These are phyloP conservation scores for Torulaspora microellipsoides DNA, from an alignment of 805 yeast genomes.

Conservation along the genomic window DNA sequence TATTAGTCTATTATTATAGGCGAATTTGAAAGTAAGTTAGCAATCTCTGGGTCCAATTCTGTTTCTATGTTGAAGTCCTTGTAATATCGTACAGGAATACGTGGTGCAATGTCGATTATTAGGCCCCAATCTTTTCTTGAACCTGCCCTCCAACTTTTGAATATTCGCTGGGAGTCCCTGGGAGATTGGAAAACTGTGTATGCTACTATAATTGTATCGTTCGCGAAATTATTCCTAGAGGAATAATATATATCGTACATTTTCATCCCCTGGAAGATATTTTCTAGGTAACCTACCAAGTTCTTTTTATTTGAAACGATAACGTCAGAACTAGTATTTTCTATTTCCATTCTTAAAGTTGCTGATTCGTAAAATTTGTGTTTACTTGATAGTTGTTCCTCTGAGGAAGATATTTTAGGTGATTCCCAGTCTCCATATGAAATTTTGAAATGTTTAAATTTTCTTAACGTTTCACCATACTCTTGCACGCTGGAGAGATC, in stretches of 20 bases:
- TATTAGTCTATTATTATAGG: slow-evolving; percentile 6
- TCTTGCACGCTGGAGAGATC: slow-evolving; percentile 16
- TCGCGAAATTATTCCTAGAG: slow-evolving; percentile 15
- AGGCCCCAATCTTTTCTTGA: slow-evolving; percentile 2
- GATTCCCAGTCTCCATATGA: slow-evolving; percentile 28
- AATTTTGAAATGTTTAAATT: slow-evolving; percentile 24
- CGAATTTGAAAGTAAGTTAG: neutral
- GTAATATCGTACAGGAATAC: slow-evolving; percentile 12
- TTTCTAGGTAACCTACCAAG: neutral
- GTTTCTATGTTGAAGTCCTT: slow-evolving; percentile 1
- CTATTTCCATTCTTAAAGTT: slow-evolving; percentile 19
- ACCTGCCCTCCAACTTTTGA: slow-evolving; percentile 8
- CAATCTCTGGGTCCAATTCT: slow-evolving; percentile 4
- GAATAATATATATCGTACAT: slow-evolving; percentile 21
- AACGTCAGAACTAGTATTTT: neutral
- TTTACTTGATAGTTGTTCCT: slow-evolving; percentile 1
- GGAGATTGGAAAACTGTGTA: slow-evolving; percentile 16
- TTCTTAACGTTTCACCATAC: slow-evolving; percentile 29
- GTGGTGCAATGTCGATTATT: slow-evolving; percentile 9
- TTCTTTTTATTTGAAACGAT: slow-evolving; percentile 5
- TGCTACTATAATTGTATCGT: slow-evolving; percentile 14
- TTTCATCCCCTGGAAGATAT: slow-evolving; percentile 1
- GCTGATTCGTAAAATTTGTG: slow-evolving; percentile 15
- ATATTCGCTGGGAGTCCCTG: slow-evolving; percentile 8
- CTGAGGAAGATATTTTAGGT: neutral